Evolutionary conservation across 345 rosid genomes (phyloP), one percentile per base, ranked within the genome.

Genomic region (Bruguiera parviflora): DNA sequence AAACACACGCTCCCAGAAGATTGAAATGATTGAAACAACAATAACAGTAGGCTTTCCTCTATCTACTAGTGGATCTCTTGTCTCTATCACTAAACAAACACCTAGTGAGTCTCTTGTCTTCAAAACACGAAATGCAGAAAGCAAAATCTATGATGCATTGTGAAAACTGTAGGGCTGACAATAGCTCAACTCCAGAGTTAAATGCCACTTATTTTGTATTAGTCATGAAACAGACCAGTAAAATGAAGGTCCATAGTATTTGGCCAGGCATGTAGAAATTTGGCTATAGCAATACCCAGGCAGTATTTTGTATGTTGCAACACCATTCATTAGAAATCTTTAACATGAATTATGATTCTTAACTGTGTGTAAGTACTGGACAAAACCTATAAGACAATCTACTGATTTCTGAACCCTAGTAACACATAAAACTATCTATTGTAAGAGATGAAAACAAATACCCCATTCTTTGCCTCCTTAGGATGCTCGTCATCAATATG

Each of bases 401-500:
- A 24, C 20, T 31, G 21, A 62, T 51, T 7, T 33, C 5, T 35
- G 29, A 58, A 63, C 35, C 5, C 29, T 27, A 6, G 35, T 25
- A 20, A 51, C 62, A 33, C n/a, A 73, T 5, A 29, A 37, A 53
- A 64, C 25, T 53, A 39, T 27, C 61, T 46, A 62, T 39, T 65
- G 57, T 43, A 15, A 69, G 22, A 56, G 24, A 53, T 1, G n/a
- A 69, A 66, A 67, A 71, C 43, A 13, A 47, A 53, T 92, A 95
- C 98, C 91, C 95, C 98, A 78, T 87, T 91, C 77, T 53, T 88
- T 74, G 98, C 87, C 80, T 94, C 96, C 80, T 76, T 52, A 10
- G 91, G 90, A 78, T 94, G 98, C 76, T 86, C 90, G 61, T 94
- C 97, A 25, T 94, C 97, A 58, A 94, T 89, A 85, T 89, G 98